Percentiles rank a stretch among this genome's conserved stretches.
Conservation (phyloP, 495 filamentous ascomycete species). For the Clavariopsis aquatica region DNA sequence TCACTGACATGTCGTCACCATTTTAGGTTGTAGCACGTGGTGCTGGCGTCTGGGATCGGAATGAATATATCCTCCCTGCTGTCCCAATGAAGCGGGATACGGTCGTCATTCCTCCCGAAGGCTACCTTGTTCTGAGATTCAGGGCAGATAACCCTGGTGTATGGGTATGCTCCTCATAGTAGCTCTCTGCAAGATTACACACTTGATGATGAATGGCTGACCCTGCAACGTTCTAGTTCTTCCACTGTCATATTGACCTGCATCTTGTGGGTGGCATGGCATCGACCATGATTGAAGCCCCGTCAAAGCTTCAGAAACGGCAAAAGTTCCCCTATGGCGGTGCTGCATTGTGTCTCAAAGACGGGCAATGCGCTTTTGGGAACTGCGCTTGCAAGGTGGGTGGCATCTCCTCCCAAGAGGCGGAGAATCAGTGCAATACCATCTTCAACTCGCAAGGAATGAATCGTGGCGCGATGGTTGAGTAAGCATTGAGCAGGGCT, state of each 20-base stretch:
- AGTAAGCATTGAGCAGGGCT: not conserved
- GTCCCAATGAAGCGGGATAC: constrained; percentile 61
- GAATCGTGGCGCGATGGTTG: not conserved
- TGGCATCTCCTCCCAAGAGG: not conserved
- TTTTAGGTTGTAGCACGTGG: constrained; percentile 56
- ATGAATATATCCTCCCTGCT: constrained; percentile 46
- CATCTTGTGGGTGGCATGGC: constrained; percentile 72
- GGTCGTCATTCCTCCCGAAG: constrained; percentile 51
- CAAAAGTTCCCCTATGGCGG: constrained; percentile 1
- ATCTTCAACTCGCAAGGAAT: constrained; percentile 16
- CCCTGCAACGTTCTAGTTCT: constrained; percentile 44
- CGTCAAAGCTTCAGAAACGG: constrained; percentile 59
- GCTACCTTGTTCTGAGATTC: constrained; percentile 51
- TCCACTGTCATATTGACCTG: constrained; percentile 61
- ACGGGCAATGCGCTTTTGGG: not conserved
- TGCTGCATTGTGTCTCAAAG: not conserved
- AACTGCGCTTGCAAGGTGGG: constrained; percentile 15
- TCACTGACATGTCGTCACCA: not conserved
- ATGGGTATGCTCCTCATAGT: constrained; percentile 46
- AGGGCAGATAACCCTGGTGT: constrained; percentile 69
- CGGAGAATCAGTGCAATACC: constrained; percentile 22
- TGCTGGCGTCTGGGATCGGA: constrained; percentile 50
- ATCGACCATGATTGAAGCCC: constrained; percentile 69
- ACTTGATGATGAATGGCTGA: not conserved
- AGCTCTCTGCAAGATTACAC: not conserved